Evolutionary conservation across 805 yeast species (phyloP).

Genomic region (Sugiyamaella chiloensis): DNA sequence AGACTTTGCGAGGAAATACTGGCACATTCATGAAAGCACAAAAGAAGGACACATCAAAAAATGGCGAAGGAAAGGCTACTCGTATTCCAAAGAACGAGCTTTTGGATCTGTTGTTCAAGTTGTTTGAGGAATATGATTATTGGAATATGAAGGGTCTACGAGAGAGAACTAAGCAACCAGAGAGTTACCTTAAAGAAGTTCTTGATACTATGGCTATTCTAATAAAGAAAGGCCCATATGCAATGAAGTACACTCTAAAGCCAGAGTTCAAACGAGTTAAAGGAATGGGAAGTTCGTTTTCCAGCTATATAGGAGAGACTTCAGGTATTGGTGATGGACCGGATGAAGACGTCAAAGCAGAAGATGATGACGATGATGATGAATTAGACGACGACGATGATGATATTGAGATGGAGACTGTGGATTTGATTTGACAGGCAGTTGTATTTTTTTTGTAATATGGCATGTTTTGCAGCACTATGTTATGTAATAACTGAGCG

Average conservation of each 20-base stretch:
- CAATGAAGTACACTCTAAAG: constrained; percentile 83
- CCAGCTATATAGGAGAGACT: constrained; percentile 22
- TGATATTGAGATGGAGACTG: constrained; percentile 76
- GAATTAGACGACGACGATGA: constrained; percentile 68
- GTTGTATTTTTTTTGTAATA: background rate
- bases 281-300: constrained; percentile 34
- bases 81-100: constrained; percentile 92
- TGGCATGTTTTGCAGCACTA: too few species aligned
- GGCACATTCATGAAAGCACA: constrained; percentile 59
- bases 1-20: constrained; percentile 69
- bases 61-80: constrained; percentile 79
- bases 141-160: constrained; percentile 94
- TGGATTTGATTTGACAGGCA: too few species aligned
- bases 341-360: constrained; percentile 30
- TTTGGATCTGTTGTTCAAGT: constrained; percentile 78
- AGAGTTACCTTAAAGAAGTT: constrained; percentile 79
- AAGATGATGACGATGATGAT: constrained; percentile 42
- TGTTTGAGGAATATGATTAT: constrained; percentile 92
- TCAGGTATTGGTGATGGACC: background rate
- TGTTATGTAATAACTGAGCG: background rate
- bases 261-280: constrained; percentile 81
- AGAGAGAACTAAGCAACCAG: constrained; percentile 95
- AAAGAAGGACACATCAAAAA: constrained; percentile 32
- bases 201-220: constrained; percentile 84
- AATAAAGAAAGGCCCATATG: constrained; percentile 94